Percentiles rank a stretch among this genome's conserved stretches.
Conservation (phyloP, 495 filamentous ascomycete genomes). For the Penicillium mononematosum region DNA sequence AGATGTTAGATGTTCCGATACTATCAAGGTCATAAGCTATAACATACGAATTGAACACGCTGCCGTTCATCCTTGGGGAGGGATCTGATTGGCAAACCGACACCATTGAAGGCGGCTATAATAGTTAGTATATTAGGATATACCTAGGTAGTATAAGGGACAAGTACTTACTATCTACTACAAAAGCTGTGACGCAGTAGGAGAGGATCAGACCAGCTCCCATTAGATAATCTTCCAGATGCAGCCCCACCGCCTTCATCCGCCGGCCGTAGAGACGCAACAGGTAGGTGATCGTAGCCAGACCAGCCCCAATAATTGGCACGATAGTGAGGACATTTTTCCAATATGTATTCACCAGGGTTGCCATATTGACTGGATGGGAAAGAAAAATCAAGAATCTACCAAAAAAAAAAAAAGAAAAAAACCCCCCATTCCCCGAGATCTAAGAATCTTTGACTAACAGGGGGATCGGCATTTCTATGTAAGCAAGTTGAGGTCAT, state of each 20-base stretch:
- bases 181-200: neutral
- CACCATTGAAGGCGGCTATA: constrained; percentile 1
- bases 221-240: constrained; percentile 2
- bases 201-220: neutral
- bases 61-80: neutral
- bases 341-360: constrained; percentile 12
- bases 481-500: neutral
- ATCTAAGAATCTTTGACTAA: neutral
- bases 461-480: neutral
- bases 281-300: constrained; percentile 8
- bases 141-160: no score
- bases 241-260: neutral
- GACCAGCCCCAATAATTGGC: constrained; percentile 19
- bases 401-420: no score
- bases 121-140: neutral
- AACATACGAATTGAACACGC: neutral
- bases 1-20: neutral
- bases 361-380: neutral
- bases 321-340: constrained; percentile 22
- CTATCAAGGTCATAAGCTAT: neutral
- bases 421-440: no score
- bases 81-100: neutral
- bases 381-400: no score
- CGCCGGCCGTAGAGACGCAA: constrained; percentile 2
- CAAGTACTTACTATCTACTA: neutral